Conservation (phyloP, 495 filamentous ascomycete genomes). For the Aspergillus conjunctus region DNA sequence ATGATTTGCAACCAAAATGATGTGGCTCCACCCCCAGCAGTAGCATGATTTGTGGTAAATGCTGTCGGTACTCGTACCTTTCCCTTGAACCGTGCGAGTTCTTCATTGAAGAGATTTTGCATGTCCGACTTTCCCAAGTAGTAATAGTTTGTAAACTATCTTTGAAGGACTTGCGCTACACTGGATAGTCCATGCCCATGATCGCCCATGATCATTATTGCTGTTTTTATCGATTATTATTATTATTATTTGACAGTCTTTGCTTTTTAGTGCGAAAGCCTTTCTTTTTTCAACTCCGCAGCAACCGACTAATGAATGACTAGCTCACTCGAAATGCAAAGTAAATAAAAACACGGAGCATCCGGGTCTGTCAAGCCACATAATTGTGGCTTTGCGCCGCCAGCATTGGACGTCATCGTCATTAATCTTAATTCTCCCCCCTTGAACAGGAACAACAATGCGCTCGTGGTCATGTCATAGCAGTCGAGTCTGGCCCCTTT, state of each 20-base stretch:
- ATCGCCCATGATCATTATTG: not conserved
- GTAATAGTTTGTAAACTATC: not conserved
- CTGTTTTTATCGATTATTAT: not conserved
- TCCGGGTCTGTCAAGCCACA: conserved; percentile 2
- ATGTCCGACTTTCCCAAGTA: not conserved
- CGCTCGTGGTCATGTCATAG: not conserved
- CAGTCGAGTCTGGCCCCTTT: too few species aligned
- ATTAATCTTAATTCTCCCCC: not conserved
- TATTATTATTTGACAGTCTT: not conserved
- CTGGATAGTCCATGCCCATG: not conserved
- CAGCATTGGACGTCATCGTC: not conserved
- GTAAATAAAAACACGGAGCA: not conserved
- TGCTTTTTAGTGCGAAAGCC: not conserved
- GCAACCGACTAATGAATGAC: not conserved
- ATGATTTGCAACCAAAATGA: conserved; percentile 31
- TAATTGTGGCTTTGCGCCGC: conserved; percentile 5
- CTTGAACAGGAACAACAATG: not conserved
- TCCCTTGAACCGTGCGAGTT: conserved; percentile 30
- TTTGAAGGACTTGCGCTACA: not conserved
- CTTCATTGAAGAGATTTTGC: conserved; percentile 4
- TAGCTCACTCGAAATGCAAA: not conserved
- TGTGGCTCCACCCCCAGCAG: conserved; percentile 23
- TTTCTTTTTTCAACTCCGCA: not conserved
- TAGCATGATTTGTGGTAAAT: conserved; percentile 19
- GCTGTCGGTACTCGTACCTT: conserved; percentile 24